These are phyloP conservation scores for Entonaema liquescens DNA, from an alignment of 495 filamentous ascomycete species.

Conservation along the genomic window DNA sequence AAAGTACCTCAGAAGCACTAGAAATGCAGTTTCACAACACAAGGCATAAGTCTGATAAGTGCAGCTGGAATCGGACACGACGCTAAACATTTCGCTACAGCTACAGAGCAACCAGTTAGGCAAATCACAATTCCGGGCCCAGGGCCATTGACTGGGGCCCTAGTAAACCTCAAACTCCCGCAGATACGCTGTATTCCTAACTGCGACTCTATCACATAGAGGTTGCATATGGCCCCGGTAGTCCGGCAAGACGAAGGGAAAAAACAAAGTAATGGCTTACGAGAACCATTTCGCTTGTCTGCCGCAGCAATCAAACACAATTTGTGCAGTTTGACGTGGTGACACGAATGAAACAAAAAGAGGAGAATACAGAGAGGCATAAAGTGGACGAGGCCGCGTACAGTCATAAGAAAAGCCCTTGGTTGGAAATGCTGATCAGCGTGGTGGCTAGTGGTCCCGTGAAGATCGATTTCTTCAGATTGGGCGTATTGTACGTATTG, in stretches of 20 bases:
- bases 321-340: background rate
- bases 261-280: conserved; percentile 10
- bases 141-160: conserved; percentile 15
- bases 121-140: conserved; percentile 34
- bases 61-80: conserved; percentile 14
- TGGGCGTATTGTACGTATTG: conserved; percentile 1
- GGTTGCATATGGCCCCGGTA: background rate
- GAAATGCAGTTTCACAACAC: background rate
- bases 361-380: background rate
- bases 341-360: background rate
- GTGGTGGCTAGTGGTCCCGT: conserved; percentile 18
- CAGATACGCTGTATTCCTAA: conserved; percentile 18
- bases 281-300: conserved; percentile 24
- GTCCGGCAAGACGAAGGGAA: background rate
- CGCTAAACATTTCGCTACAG: conserved; percentile 13
- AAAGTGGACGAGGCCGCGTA: conserved; percentile 20
- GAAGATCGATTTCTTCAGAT: conserved; percentile 21
- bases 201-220: background rate
- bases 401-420: conserved; percentile 13
- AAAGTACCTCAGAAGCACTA: background rate
- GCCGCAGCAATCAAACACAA: conserved; percentile 27
- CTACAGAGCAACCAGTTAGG: conserved; percentile 20
- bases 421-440: conserved; percentile 32
- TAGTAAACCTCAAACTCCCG: conserved; percentile 14
- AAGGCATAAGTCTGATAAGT: background rate